Base-by-base conservation (phyloP, 306 rosid species). In the Neltuma alba region DNA sequence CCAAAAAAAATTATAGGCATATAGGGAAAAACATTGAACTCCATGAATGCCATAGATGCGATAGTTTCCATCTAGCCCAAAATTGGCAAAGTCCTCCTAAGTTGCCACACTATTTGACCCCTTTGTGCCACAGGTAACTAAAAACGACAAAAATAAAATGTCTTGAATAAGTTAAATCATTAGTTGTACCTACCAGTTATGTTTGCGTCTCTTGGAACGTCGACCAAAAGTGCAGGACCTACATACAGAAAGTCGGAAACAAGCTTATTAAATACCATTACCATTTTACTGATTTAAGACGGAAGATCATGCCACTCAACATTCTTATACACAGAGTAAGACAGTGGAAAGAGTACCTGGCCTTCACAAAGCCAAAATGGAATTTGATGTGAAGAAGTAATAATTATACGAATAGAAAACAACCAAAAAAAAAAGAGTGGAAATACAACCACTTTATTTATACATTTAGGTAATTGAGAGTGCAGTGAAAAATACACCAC, bases 141-240 rank as follows among this genome's bases (percentile, higher is more conserved):
- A 42, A 20, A 27, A 72, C 48, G 68, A 61, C 14, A 40, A 68
- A 74, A 60, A 72, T 9, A 50, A 62, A 40, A 63, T 8, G n/a
- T 50, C 18, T 41, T 30, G 34, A 31, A 20, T 7, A 81, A 41
- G 63, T 21, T 27, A n/a, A 40, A 41, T 21, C 67, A 47, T 20
- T 30, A 80, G 81, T 18, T 64, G 77, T 9, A 31, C 89, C 34
- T 81, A 92, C 99, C 99, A 50, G 97, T 94, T 31, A 92, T 87
- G 73, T 94, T 92, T 54, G 57, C 81, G 68, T 89, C 85, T 66
- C 95, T 87, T 11, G 97, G 97, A 87, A 94, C 91, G 65, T 94
- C 99, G 14, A 94, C 89, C 50, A 94, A 70, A 30, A 94, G 83
- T 31, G 93, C 98, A 45, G 86, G 94, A 57, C 98, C 98, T 94